Evolutionary conservation across 2,329 filamentous ascomycete species (phyloP).

Genomic region (Diaporthe citri): DNA sequence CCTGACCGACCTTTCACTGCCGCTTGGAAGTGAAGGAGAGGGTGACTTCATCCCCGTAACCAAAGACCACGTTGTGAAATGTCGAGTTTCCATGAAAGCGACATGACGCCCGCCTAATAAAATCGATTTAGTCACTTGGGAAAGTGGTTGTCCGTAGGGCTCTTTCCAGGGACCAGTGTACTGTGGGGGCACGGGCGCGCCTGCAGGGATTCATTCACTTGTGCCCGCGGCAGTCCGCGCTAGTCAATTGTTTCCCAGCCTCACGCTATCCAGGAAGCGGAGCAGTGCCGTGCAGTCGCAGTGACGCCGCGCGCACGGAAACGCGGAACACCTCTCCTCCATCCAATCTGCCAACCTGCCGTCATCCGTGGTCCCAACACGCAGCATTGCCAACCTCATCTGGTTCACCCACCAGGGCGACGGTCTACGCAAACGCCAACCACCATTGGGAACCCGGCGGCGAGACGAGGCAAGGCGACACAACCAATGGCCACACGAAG

Average conservation of each 20-base stretch:
- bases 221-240: not conserved
- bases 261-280: not conserved
- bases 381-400: not conserved
- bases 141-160: not conserved
- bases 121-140: not conserved
- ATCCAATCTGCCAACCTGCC: not conserved
- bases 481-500: not conserved
- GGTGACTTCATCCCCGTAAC: not conserved
- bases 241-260: not conserved
- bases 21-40: not conserved
- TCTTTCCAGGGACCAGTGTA: not conserved
- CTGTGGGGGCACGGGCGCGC: not conserved
- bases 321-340: not conserved
- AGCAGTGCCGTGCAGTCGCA: slow-evolving; percentile 3
- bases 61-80: no score
- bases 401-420: not conserved
- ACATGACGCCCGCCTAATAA: not conserved
- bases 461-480: not conserved
- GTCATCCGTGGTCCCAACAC: not conserved
- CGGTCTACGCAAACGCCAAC: not conserved
- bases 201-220: not conserved
- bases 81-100: not conserved
- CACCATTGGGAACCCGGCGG: not conserved
- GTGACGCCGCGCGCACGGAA: not conserved
- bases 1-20: not conserved